Percentiles rank a stretch among this genome's conserved stretches.
Evolutionary conservation across 106 monocot genomes (phyloP).

Genomic region (Dactylorhiza incarnata): DNA sequence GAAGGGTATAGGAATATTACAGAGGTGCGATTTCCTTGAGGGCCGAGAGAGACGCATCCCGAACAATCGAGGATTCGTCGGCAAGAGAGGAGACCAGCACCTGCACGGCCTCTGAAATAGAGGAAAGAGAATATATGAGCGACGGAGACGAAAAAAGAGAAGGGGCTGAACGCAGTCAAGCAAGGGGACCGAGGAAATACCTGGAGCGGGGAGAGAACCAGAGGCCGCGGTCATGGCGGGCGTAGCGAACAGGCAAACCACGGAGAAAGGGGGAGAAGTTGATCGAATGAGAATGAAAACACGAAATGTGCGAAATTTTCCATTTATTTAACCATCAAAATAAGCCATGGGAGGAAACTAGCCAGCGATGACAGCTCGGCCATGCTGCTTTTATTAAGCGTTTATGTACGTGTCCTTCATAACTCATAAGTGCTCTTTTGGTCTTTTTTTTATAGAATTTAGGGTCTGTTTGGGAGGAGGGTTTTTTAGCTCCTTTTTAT

Average conservation of each 20-base stretch:
- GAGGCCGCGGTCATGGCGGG: slow-evolving; percentile 37
- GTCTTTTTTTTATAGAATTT: too few relatives aligned
- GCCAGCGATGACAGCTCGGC: too few relatives aligned
- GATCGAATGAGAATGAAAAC: not conserved
- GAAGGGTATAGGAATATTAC: slow-evolving; percentile 24
- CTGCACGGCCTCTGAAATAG: slow-evolving; percentile 74
- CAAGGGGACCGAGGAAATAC: slow-evolving; percentile 8
- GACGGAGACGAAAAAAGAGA: not conserved
- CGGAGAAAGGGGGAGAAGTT: slow-evolving; percentile 14
- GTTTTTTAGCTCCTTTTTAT: too few relatives aligned
- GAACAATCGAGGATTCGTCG: slow-evolving; percentile 70
- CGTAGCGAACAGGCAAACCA: not conserved
- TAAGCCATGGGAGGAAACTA: too few relatives aligned
- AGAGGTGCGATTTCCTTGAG: slow-evolving; percentile 81
- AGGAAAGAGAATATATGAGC: slow-evolving; percentile 2
- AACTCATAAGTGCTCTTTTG: too few relatives aligned
- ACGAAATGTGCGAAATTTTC: not conserved
- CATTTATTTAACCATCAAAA: too few relatives aligned
- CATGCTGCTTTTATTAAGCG: too few relatives aligned
- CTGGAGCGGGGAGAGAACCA: slow-evolving; percentile 40
- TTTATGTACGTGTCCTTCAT: too few relatives aligned
- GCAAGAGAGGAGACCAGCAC: slow-evolving; percentile 74
- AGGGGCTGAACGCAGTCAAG: not conserved
- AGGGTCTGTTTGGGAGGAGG: too few relatives aligned
- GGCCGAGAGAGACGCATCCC: slow-evolving; percentile 60